Evolutionary conservation across 495 filamentous ascomycete genomes (phyloP), one percentile per base, ranked within the genome.

Genomic region (Neurospora sp.): DNA sequence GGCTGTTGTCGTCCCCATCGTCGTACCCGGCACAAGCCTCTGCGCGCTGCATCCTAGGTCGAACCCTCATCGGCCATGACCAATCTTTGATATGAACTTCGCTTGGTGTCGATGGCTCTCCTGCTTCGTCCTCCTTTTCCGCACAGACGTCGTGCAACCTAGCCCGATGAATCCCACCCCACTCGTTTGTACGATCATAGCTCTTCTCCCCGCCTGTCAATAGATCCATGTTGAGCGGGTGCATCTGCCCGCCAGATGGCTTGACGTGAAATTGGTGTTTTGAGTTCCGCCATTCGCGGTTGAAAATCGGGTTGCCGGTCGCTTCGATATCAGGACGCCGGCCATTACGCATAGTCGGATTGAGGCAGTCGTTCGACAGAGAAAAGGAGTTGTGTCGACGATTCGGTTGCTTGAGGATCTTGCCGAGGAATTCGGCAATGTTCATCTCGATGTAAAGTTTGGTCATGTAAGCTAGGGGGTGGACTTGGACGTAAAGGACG

Each of bases 381-480:
- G 59, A 37, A 7, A 68, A 69, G 16, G 59, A 71, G 9, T 8
- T 17, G 14, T 68, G 35, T 3, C 45, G n/a, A 22, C 71, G 40
- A 40, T 31, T 45, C 2, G 76, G 76, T 45, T 68, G 73, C 37
- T 74, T 80, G 72, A 81, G 73, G 35, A 79, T 74, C 68, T 81
- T 82, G 40, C 74, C 78, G 70, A 88, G 81, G 38, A 88, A 81
- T 17, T 83, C 80, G n/a, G 86, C 84, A 79, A 87, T 84, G 72
- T 83, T 84, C 80, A 88, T 84, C 70, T 87, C 86, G 76, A 88
- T 85, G 76, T 85, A 79, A 22, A 87, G 80, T 69, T 88, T 88
- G 69, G 83, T 75, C 53, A 84, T 82, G 73, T 84, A 87, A 12
- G 81, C 78, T n/a, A 87, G 75, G 1, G 85, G 84, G 61, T 87